Evolutionary conservation across 2,329 filamentous ascomycete species (phyloP), one percentile per base, ranked within the genome.

Genomic region (Xylariaceae sp.): DNA sequence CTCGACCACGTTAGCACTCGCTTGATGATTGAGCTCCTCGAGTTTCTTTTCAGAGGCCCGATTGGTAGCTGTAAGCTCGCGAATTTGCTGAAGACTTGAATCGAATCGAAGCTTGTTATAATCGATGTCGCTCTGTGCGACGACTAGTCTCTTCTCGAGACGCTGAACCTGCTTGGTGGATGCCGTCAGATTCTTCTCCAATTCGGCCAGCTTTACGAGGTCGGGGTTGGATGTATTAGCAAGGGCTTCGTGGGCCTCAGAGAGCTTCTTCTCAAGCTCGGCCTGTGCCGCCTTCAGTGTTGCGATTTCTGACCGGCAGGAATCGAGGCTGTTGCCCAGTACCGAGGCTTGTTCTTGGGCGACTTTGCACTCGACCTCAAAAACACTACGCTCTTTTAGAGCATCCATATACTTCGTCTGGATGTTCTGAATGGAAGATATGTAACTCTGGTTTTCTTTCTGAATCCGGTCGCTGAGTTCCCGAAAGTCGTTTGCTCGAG

Each of bases 61-160:
- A 63, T 81, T 82, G 66, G 83, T 78, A 1, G 72, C 67, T 17
- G 74, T 72, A 2, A 84, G 71, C 13, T 76, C 74, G 11, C 74
- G 74, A 2, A 78, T 78, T 1, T 75, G 70, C 37, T 78, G 77
- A 7, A 82, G 83, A 0, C 81, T 79, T 18, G 80, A 76, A 65
- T 88, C 86, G 66, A 88, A 89, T 8, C 79, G 75, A 3, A 77
- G 76, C 55, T 82, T 80, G 10, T 78, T 74, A 66, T 85, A 89
- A 1, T 85, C 82, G 30, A 79, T 74, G 3, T 85, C 82, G 11
- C 74, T 75, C 34, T 80, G 72, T 1, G 71, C 62, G 11, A 65
- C 66, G 2, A 65, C 62, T 2, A 73, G 42, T 55, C 74, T 76
- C 66, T 76, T 77, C 63, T 79, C 74, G 2, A 77, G 67, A 4